Percentiles rank a stretch among this genome's conserved stretches.
phyloP scores from a whole-genome alignment of 176 grass and related monocot species.

The Poa annua region DNA sequence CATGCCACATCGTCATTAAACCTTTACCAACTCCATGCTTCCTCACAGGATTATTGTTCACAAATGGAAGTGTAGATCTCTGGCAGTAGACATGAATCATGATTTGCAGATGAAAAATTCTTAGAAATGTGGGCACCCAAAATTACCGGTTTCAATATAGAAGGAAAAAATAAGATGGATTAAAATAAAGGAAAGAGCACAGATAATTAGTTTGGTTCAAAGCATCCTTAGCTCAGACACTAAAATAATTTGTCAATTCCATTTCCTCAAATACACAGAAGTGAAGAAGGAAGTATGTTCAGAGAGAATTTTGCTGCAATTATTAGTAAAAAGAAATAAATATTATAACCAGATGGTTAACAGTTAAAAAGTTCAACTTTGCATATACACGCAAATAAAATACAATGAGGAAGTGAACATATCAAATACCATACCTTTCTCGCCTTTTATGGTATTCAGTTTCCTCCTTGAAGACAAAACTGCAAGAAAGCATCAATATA shows the following conservation, averaged over 20 bases:
- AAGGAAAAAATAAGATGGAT: slow-evolving; percentile 7
- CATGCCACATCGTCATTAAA: slow-evolving; percentile 92
- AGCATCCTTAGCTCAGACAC: background rate
- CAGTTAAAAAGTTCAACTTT: too few relatives aligned
- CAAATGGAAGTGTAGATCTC: slow-evolving; percentile 6
- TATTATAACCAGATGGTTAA: too few relatives aligned
- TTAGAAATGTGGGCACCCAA: background rate
- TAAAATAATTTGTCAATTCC: slow-evolving; percentile 26
- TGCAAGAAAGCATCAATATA: too few relatives aligned
- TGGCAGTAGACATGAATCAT: slow-evolving; percentile 26
- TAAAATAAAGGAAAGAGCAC: background rate
- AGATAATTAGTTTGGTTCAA: background rate
- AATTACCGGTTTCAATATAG: slow-evolving; percentile 7
- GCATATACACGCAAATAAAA: too few relatives aligned
- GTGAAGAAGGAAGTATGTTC: too few relatives aligned
- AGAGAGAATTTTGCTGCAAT: too few relatives aligned
- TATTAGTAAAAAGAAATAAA: too few relatives aligned
- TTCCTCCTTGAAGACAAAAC: too few relatives aligned
- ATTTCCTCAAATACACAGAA: too few relatives aligned
- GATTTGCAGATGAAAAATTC: slow-evolving; percentile 46
- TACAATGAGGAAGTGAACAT: too few relatives aligned
- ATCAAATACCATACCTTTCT: too few relatives aligned
- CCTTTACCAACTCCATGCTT: slow-evolving; percentile 97
- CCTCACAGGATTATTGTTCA: slow-evolving; percentile 49
- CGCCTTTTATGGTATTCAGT: too few relatives aligned